Conservation (phyloP, 2,329 filamentous ascomycete genomes). For the Xylariomycetidae sp. region DNA sequence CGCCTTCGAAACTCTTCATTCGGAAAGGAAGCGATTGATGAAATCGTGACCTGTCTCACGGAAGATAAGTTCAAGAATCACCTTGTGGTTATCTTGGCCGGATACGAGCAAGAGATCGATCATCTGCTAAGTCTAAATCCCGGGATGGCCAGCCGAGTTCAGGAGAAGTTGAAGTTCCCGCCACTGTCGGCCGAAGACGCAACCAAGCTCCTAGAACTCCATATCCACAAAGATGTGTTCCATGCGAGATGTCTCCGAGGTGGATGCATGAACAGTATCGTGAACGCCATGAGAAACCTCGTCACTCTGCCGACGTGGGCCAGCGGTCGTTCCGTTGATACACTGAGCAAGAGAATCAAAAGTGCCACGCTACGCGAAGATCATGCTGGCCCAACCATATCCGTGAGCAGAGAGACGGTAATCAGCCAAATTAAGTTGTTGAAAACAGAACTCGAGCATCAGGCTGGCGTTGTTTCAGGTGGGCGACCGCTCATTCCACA, state of each 20-base stretch:
- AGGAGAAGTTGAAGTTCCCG: constrained; percentile 8
- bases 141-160: constrained; percentile 8
- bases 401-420: too few relatives aligned
- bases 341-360: constrained; percentile 5
- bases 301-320: constrained; percentile 4
- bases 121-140: constrained; percentile 10
- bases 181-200: constrained; percentile 1
- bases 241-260: background rate
- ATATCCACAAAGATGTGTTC: constrained; percentile 4
- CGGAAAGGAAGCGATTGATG: constrained; percentile 31
- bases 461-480: too few relatives aligned
- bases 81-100: constrained; percentile 7
- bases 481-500: too few relatives aligned
- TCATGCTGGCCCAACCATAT: background rate
- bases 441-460: too few relatives aligned
- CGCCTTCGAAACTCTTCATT: constrained; percentile 42
- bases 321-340: constrained; percentile 7
- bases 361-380: background rate
- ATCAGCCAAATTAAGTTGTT: too few relatives aligned
- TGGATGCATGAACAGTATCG: background rate
- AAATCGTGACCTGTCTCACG: constrained; percentile 20
- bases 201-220: constrained; percentile 2
- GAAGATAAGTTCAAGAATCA: constrained; percentile 5
- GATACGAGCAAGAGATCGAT: constrained; percentile 6
- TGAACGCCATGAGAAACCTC: constrained; percentile 1